A percentile compares a stretch with the other conserved stretches of the same genome.
These are phyloP conservation scores for Suillus alpinus DNA, from an alignment of 768 basidiomycete species.

Conservation along the genomic window DNA sequence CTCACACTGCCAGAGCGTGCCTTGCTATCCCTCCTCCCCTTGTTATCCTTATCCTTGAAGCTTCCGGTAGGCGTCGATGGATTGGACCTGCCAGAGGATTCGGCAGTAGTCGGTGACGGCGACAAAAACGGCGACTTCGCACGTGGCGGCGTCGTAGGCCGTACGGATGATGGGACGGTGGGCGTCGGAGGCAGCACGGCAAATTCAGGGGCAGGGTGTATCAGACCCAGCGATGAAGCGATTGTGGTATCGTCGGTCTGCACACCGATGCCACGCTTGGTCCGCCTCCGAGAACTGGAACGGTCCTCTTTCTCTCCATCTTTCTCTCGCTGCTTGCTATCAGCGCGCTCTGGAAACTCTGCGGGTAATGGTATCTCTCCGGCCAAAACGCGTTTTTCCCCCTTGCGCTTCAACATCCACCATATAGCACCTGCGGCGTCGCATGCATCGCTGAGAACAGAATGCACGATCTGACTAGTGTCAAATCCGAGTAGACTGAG, in stretches of 20 bases:
- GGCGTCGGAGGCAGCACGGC: conserved; percentile 79
- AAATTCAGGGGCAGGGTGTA: conserved; percentile 54
- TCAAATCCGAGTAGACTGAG: conserved; percentile 61
- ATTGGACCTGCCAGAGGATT: conserved; percentile 52
- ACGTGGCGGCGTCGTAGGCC: conserved; percentile 52
- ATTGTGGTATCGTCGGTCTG: conserved; percentile 43
- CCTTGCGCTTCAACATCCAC: conserved; percentile 93
- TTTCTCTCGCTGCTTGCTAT: conserved; percentile 26
- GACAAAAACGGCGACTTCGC: conserved; percentile 53
- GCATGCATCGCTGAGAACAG: too few species aligned
- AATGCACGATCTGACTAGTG: too few species aligned
- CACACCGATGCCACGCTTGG: conserved; percentile 31
- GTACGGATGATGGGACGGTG: conserved; percentile 39
- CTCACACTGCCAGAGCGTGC: conserved; percentile 84
- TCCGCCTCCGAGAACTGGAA: conserved; percentile 21
- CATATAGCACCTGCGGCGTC: too few species aligned
- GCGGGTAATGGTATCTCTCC: conserved; percentile 21
- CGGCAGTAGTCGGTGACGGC: conserved; percentile 51
- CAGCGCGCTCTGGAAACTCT: conserved; percentile 1
- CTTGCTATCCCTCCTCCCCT: conserved; percentile 56
- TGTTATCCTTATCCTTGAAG: conserved; percentile 54
- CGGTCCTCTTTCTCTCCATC: conserved; percentile 23
- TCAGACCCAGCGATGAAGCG: conserved; percentile 26
- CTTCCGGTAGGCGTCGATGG: conserved; percentile 70
- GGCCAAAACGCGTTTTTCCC: conserved; percentile 55